Conservation (phyloP, 192 early-diverging fungal genomes). For the Coemansia sp. region DNA sequence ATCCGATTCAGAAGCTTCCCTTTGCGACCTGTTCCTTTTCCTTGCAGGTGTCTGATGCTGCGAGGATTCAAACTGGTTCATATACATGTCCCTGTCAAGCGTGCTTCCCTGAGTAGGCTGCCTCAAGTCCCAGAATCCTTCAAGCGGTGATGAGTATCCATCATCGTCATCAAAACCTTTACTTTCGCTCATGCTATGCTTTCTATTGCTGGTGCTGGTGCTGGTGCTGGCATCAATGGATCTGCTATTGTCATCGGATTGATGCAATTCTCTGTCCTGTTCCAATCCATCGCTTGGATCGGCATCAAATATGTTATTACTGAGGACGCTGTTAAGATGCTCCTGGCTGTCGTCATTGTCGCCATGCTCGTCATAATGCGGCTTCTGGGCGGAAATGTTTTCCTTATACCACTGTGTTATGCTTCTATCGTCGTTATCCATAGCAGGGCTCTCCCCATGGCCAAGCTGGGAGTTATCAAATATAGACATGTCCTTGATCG, state of each 20-base stretch:
- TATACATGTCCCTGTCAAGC: conserved; percentile 28
- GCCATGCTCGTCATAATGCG: not conserved
- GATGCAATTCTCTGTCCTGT: not conserved
- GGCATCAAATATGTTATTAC: conserved; percentile 1
- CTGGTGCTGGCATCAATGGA: not conserved
- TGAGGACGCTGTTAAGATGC: not conserved
- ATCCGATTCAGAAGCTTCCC: not conserved
- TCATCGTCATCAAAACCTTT: conserved; percentile 10
- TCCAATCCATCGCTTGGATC: not conserved
- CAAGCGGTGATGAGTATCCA: conserved; percentile 47
- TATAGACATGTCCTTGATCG: not conserved
- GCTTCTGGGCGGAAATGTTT: conserved; percentile 11
- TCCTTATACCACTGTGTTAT: conserved; percentile 51
- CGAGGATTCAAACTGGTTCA: conserved; percentile 40
- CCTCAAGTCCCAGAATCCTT: conserved; percentile 49
- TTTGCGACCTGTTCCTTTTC: not conserved
- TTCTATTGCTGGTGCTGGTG: not conserved
- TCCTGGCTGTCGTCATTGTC: not conserved
- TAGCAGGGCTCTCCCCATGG: not conserved
- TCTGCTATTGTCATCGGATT: not conserved
- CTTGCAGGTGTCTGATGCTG: conserved; percentile 9
- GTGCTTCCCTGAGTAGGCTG: not conserved
- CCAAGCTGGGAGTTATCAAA: not conserved
- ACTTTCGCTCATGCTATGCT: not conserved
- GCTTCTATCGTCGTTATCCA: not conserved